Evolutionary conservation across 2,329 filamentous ascomycete genomes (phyloP), one percentile per base, ranked within the genome.

Genomic region (Phyllosticta citribraziliensis): DNA sequence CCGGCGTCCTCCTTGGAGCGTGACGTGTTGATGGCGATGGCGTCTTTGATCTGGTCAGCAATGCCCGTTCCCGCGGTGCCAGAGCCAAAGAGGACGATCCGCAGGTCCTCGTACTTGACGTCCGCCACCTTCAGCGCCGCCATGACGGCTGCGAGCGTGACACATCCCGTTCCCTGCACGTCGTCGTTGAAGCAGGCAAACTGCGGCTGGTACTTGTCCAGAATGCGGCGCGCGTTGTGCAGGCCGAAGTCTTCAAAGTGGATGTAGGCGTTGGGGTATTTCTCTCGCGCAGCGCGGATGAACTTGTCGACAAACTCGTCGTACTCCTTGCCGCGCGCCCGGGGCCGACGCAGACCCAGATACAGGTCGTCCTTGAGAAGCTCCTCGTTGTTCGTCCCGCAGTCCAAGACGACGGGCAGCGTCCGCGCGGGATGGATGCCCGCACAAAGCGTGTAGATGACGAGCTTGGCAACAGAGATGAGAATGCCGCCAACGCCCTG

Each of bases 211-310:
- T 94, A 96, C 40, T 80, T 82, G 63, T 96, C 88, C 0, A 96
- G 79, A 2, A 96, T 82, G 3, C 88, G 82, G 30, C 88, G 80
- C 0, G 89, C 88, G 68, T 96, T 96, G 1, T 73, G 73, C 0
- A 95, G 75, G 0, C 90, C 91, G 75, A 96, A 95, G 69, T 96
- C 91, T 68, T 96, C 89, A 69, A 95, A 96, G 69, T 96, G 91
- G 20, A 96, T 87, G 67, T 92, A 93, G 0, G 91, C 90, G 54
- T 81, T 85, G 0, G 91, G 91, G 63, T 87, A 96, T 1, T 85
- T 79, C 66, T 87, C 84, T 53, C 85, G 79, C 0, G 87, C 87
- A 0, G 84, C 80, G 57, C 79, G 76, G 9, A 96, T 83, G 68
- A 96, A 96, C 0, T 75, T 82, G 54, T 90, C 87, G 1, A 95